Base-by-base conservation (phyloP, 2,329 filamentous ascomycete species). In the Colletotrichum acutatum region DNA sequence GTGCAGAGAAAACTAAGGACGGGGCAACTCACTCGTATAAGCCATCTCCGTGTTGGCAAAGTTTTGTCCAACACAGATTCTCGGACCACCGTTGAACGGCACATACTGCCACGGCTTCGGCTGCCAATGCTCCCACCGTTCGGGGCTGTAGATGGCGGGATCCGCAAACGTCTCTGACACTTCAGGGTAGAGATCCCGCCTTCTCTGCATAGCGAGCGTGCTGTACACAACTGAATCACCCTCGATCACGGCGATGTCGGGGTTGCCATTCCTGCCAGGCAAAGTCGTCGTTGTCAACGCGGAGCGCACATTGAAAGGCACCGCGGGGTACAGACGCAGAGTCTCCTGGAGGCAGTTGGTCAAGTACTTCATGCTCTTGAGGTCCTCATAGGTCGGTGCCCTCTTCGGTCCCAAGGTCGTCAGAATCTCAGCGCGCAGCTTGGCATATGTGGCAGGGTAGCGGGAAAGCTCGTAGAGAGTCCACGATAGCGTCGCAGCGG, bases 281-380 rank as follows among this genome's bases (percentile, higher is more conserved):
- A 97, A 88, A 0, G 90, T 93, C 4, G 94, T 95, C 83, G 95
- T 92, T 72, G 86, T 87, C 22, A 94, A 86, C 12, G 94, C 90
- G 34, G 91, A 85, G 74, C 95, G 92, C 65, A 94, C 88, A 82
- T 97, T 97, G 85, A 93, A 93, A 1, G 94, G 94, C 2, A 97
- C 93, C 19, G 90, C 87, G 0, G 94, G 94, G 81, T 96, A 95
- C 11, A 96, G 83, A 9, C 94, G 91, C 72, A 95, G 88, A 0
- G 91, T 93, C 83, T 97, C 94, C 83, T 94, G 93, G 76, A 97
- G 87, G 58, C 93, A 84, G 76, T 92, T 86, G 80, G 90, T 85
- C 69, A 97, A 88, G 80, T 96, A 98, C 77, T 93, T 92, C 95
- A 98, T 97, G 37, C 78, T 76, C 30, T 75, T 77, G 8, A 79